Evolutionary conservation across 2,329 filamentous ascomycete genomes (phyloP).

Genomic region (Cytospora piceicola): DNA sequence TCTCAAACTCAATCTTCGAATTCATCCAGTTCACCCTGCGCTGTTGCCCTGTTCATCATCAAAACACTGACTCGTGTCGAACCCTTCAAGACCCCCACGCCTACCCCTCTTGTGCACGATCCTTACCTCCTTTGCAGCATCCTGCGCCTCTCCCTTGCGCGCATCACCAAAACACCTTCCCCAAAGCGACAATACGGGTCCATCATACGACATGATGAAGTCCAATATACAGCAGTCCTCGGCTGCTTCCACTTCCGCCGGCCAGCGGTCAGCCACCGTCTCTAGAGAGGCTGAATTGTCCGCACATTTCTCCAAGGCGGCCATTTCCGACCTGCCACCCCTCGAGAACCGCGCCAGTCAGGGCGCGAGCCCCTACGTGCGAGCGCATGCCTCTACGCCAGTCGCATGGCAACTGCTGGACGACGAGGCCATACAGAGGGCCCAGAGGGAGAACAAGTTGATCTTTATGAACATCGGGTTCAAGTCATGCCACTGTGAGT

Average conservation of each 20-base stretch:
- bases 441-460: slow-evolving; percentile 80
- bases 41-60: neutral
- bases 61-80: neutral
- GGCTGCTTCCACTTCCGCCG: slow-evolving; percentile 14
- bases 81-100: neutral
- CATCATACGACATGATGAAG: slow-evolving; percentile 38
- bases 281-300: slow-evolving; percentile 28
- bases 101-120: slow-evolving; percentile 11
- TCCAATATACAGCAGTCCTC: slow-evolving; percentile 39
- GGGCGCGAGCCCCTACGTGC: slow-evolving; percentile 61
- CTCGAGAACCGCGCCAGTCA: slow-evolving; percentile 44
- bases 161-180: neutral
- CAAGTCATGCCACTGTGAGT: slow-evolving; percentile 89
- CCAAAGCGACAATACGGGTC: neutral
- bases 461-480: slow-evolving; percentile 96
- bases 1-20: neutral
- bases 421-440: slow-evolving; percentile 74
- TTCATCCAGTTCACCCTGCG: neutral
- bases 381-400: slow-evolving; percentile 75
- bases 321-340: slow-evolving; percentile 32
- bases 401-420: slow-evolving; percentile 93
- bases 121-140: neutral
- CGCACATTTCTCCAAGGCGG: slow-evolving; percentile 27
- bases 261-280: slow-evolving; percentile 17
- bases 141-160: neutral